Evolutionary conservation across 2,329 filamentous ascomycete genomes (phyloP), one percentile per base, ranked within the genome.

Genomic region (Lecanosticta acicola): DNA sequence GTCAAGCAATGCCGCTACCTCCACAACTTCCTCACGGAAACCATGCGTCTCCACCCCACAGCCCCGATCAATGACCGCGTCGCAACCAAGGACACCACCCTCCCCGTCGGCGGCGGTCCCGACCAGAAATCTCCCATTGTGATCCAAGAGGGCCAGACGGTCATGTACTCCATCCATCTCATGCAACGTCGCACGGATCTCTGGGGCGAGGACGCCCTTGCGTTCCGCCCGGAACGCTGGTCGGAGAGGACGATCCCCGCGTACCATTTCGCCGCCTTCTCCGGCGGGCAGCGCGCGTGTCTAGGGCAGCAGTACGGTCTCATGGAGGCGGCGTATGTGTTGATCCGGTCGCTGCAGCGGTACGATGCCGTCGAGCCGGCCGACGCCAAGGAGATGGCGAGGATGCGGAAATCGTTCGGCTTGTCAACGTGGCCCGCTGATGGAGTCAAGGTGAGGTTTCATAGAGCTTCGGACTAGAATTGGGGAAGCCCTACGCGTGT

Each of bases 271-370:
- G 38, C 67, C 16, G 65, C 65, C 3, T 68, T 68, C 52, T 62
- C 61, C 36, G 63, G 63, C 14, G 64, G 62, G 2, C 56, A 63
- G 7, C 32, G 62, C 7, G 60, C 63, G 8, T 67, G 58, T 51
- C 40, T 65, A 19, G 59, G 59, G 3, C 59, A 90, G 72, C 84
- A 90, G 65, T 90, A 89, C 63, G 86, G 86, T 11, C 68, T 90
- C 37, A 87, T 84, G 0, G 84, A 90, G 71, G 85, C 85, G 71
- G 71, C 71, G 19, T 90, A 90, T 62, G 81, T 84, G 10, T 73
- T 88, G 47, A 80, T 83, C 20, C 72, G 85, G 39, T 60, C 91
- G 55, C 77, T 89, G 60, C 86, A 91, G 71, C 72, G 75, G 19
- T 93, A 84, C 61, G 79, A 83, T 7, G 51, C 32, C 1, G 56